Percentiles rank a stretch among this genome's conserved stretches.
Conservation (phyloP, 2,329 filamentous ascomycete genomes). For the Hymenoscyphus albidus region DNA sequence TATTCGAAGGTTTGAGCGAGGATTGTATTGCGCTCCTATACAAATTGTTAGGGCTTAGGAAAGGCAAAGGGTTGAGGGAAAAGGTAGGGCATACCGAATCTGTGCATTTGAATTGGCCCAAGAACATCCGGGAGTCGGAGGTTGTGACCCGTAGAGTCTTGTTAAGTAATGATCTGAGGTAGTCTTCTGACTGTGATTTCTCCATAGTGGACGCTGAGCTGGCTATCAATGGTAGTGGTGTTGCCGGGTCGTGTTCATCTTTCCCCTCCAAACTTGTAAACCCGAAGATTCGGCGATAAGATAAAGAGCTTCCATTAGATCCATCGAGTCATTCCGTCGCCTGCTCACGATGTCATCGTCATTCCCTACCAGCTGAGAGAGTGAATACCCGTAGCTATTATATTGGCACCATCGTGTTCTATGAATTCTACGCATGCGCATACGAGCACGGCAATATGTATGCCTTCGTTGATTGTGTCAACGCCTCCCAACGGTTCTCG, state of each 20-base stretch:
- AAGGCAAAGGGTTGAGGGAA: neutral
- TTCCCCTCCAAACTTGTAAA: too few relatives aligned
- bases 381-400: too few relatives aligned
- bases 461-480: neutral
- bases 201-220: conserved; percentile 18
- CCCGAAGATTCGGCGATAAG: too few relatives aligned
- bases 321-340: too few relatives aligned
- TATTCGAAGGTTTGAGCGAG: conserved; percentile 86
- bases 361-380: too few relatives aligned
- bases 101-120: conserved; percentile 90
- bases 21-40: conserved; percentile 81
- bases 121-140: conserved; percentile 81
- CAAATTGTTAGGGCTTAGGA: conserved; percentile 5
- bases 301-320: too few relatives aligned
- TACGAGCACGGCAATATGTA: neutral
- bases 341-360: too few relatives aligned
- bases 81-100: conserved; percentile 63
- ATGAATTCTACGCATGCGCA: neutral
- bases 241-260: neutral
- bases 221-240: neutral
- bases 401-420: too few relatives aligned
- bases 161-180: conserved; percentile 65
- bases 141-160: conserved; percentile 76
- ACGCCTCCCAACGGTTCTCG: neutral
- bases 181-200: conserved; percentile 50